Percentiles rank a stretch among this genome's conserved stretches.
These are phyloP conservation scores for Xanthoconium purpureum DNA, from an alignment of 768 basidiomycete genomes.

Conservation along the genomic window DNA sequence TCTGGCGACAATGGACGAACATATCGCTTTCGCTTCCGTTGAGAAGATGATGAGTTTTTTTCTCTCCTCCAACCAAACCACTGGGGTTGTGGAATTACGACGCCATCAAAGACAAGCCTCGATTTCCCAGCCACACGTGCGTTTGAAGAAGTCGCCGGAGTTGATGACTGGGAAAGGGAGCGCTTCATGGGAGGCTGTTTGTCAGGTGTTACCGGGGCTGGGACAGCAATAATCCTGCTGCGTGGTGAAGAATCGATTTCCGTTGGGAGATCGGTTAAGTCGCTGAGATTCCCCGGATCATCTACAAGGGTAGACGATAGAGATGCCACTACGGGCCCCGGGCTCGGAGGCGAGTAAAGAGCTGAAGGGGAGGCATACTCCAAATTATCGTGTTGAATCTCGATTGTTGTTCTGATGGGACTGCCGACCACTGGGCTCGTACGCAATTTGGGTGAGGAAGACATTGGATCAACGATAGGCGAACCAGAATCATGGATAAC, in stretches of 20 bases:
- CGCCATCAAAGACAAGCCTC: conserved; percentile 24
- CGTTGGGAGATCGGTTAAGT: conserved; percentile 30
- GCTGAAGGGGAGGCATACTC: neutral
- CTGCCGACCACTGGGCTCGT: neutral
- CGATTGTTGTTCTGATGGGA: neutral
- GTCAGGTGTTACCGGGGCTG: neutral
- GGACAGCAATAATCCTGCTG: neutral
- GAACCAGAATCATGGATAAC: neutral
- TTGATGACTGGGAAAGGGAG: neutral
- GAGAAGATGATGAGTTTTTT: neutral
- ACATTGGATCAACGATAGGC: neutral
- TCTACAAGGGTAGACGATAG: conserved; percentile 3
- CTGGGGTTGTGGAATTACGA: conserved; percentile 17
- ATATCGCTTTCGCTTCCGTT: conserved; percentile 15
- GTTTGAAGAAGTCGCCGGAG: neutral
- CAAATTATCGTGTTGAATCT: neutral
- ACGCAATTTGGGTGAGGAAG: neutral
- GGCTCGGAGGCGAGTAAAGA: neutral
- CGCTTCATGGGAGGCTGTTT: neutral
- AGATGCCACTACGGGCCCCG: neutral
- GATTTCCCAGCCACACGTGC: neutral
- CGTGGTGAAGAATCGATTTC: conserved; percentile 18
- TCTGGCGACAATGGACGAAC: neutral
- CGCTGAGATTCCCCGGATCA: conserved; percentile 20
- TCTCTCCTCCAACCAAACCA: conserved; percentile 9